Evolutionary conservation across 1,284 basidiomycete genomes (phyloP).

Genomic region (Puccinia coronata): DNA sequence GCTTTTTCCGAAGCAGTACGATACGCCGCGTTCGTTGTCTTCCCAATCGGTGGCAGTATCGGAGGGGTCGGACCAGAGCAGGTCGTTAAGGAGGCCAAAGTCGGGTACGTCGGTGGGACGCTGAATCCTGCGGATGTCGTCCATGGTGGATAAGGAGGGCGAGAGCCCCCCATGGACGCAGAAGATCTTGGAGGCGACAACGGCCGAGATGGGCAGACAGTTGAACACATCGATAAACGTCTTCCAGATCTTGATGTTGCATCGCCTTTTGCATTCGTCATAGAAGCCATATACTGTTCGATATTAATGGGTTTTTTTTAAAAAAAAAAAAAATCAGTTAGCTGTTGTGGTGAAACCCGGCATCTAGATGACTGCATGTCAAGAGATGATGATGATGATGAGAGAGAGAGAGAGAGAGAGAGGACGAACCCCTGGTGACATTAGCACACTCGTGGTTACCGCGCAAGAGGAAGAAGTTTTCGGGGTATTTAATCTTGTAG

Average conservation of each 20-base stretch:
- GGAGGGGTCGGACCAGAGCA: slow-evolving; percentile 97
- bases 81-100: slow-evolving; percentile 93
- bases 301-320: too few relatives aligned
- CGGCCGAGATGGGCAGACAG: slow-evolving; percentile 94
- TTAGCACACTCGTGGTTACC: slow-evolving; percentile 99
- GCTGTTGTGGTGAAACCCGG: too few relatives aligned
- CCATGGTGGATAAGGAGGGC: slow-evolving; percentile 96
- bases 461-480: slow-evolving; percentile 97
- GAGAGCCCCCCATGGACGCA: slow-evolving; percentile 98
- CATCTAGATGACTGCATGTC: background rate
- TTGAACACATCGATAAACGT: slow-evolving; percentile 99
- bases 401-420: slow-evolving; percentile 1
- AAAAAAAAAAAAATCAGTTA: too few relatives aligned
- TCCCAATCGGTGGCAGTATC: slow-evolving; percentile 99
- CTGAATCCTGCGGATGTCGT: slow-evolving; percentile 97
- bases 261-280: slow-evolving; percentile 98
- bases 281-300: slow-evolving; percentile 94
- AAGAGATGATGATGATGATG: too few relatives aligned
- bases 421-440: slow-evolving; percentile 79
- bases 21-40: slow-evolving; percentile 99
- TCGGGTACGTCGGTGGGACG: slow-evolving; percentile 99
- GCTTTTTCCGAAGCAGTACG: slow-evolving; percentile 97
- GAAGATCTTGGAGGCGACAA: slow-evolving; percentile 99
- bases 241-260: slow-evolving; percentile 99
- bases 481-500: slow-evolving; percentile 99